These are phyloP conservation scores for Xylaria sp. DNA, from an alignment of 2,329 filamentous ascomycete species.

Conservation along the genomic window DNA sequence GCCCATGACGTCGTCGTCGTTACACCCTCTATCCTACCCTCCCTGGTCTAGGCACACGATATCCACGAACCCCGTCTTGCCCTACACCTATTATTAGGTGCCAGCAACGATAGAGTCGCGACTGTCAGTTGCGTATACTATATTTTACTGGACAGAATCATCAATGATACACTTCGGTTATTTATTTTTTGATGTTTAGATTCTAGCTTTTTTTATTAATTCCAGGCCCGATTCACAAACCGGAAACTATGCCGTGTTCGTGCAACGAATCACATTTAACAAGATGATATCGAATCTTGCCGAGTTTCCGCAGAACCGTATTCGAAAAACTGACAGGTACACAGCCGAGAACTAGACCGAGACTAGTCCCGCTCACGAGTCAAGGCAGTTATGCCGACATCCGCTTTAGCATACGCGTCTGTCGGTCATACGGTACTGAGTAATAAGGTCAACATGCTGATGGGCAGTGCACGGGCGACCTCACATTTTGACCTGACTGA, in stretches of 20 bases:
- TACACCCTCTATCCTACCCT: neutral
- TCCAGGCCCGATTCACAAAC: neutral
- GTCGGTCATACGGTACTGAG: neutral
- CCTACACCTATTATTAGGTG: slow-evolving; percentile 1
- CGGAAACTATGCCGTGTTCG: neutral
- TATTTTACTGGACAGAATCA: neutral
- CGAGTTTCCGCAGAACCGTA: neutral
- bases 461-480: neutral
- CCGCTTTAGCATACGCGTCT: slow-evolving; percentile 4
- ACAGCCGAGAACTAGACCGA: slow-evolving; percentile 2
- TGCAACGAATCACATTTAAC: neutral
- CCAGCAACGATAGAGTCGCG: neutral
- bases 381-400: neutral
- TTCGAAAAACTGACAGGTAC: neutral
- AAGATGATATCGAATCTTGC: neutral
- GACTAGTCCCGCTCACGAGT: slow-evolving; percentile 3
- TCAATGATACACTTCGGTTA: neutral
- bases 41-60: neutral
- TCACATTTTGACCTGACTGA: neutral
- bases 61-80: neutral
- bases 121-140: neutral
- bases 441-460: neutral
- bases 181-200: neutral
- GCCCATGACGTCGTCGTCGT: slow-evolving; percentile 35
- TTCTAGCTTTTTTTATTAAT: neutral